Percentiles rank a stretch among this genome's conserved stretches.
phyloP scores from a whole-genome alignment of 192 early-diverging fungal genomes.

The Thamnidium elegans region DNA sequence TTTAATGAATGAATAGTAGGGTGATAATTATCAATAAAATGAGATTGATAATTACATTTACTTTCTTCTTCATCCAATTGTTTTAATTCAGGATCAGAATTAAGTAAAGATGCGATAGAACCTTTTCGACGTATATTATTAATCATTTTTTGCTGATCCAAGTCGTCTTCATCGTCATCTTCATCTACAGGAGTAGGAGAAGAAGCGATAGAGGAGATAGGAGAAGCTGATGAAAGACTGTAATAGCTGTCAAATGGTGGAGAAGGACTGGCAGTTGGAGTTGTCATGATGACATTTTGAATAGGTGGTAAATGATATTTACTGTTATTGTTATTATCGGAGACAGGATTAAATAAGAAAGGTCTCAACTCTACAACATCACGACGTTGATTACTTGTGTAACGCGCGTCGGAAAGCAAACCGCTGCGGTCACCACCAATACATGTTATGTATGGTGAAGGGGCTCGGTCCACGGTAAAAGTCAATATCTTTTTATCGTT shows the following conservation, averaged over 20 bases:
- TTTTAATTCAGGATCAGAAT: conserved; percentile 18
- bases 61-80: conserved; percentile 24
- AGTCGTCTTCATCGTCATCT: neutral
- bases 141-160: neutral
- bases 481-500: neutral
- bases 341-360: conserved; percentile 4
- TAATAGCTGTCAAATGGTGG: conserved; percentile 12
- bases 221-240: neutral
- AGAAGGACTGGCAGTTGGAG: conserved; percentile 17
- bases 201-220: conserved; percentile 7
- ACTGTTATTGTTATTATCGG: neutral
- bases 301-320: conserved; percentile 10
- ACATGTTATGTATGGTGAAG: neutral
- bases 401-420: conserved; percentile 19
- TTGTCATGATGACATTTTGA: conserved; percentile 15
- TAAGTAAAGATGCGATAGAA: conserved; percentile 33
- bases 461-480: conserved; percentile 7
- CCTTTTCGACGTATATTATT: conserved; percentile 21
- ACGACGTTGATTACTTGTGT: conserved; percentile 3
- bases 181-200: conserved; percentile 13
- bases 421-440: neutral
- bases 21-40: conserved; percentile 9
- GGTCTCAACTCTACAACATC: conserved; percentile 15
- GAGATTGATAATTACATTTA: conserved; percentile 15
- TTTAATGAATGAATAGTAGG: conserved; percentile 2